Evolutionary conservation across 257 asterid species (phyloP).

Genomic region (Nicotiana tomentosiformis): DNA sequence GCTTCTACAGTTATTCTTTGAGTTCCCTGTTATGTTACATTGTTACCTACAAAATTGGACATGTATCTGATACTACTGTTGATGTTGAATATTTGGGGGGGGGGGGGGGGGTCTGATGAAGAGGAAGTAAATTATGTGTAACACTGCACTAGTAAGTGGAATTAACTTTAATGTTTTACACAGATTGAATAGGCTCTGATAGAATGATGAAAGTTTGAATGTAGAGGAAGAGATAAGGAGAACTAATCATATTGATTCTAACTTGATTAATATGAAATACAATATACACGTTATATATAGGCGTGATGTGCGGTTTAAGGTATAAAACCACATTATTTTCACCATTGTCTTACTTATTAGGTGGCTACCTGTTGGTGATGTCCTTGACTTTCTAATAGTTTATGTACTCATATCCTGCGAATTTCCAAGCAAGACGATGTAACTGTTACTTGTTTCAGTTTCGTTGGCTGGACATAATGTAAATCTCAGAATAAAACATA

Average conservation of each 20-base stretch:
- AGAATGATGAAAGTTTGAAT: neutral
- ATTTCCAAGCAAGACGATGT: neutral
- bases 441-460: neutral
- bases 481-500: neutral
- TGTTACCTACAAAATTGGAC: neutral
- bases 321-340: neutral
- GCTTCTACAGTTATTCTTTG: neutral
- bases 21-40: neutral
- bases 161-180: neutral
- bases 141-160: neutral
- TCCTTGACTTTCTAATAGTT: conserved; percentile 2
- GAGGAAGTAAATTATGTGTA: neutral
- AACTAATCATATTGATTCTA: neutral
- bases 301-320: neutral
- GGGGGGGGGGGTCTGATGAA: neutral
- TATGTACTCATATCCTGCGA: neutral
- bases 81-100: neutral
- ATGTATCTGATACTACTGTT: neutral
- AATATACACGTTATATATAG: neutral
- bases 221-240: neutral
- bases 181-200: neutral
- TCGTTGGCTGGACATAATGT: neutral
- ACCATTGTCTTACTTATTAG: neutral
- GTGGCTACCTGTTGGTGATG: neutral
- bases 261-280: neutral